These are phyloP conservation scores for Cymbopogon flexuosus DNA, from an alignment of 202 grass and related monocot species.

Conservation along the genomic window DNA sequence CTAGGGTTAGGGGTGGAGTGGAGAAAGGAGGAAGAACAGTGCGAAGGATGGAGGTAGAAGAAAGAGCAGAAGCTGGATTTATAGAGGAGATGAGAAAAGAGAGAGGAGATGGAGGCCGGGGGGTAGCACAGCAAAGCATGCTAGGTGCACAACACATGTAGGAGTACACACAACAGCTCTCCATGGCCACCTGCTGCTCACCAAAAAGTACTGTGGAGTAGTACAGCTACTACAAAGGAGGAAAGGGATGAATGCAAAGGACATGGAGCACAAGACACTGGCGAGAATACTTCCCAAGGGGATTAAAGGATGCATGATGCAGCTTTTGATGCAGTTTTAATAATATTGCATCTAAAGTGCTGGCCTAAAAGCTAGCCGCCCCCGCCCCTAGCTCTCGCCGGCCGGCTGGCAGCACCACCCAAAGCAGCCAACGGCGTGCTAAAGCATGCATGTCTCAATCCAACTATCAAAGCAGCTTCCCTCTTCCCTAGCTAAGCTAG, in stretches of 20 bases:
- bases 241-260: conserved; percentile 27
- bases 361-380: background rate
- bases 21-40: background rate
- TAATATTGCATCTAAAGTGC: conserved; percentile 14
- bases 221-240: background rate
- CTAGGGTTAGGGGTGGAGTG: background rate
- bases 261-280: conserved; percentile 39
- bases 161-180: background rate
- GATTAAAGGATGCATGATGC: conserved; percentile 17
- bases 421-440: conserved; percentile 25
- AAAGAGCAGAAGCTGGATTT: conserved; percentile 35
- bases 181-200: conserved; percentile 3
- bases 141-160: background rate
- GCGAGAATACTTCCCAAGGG: conserved; percentile 37
- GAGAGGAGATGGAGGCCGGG: background rate
- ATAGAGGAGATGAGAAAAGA: conserved; percentile 30
- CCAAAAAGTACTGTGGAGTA: conserved; percentile 15
- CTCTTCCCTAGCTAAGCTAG: background rate
- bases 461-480: background rate
- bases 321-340: conserved; percentile 44
- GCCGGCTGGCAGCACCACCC: background rate
- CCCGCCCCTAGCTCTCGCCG: background rate
- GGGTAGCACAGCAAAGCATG: background rate
- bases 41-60: conserved; percentile 1
- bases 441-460: conserved; percentile 18